Evolutionary conservation across 768 basidiomycete species (phyloP).

Genomic region (Termitomyces sp.): DNA sequence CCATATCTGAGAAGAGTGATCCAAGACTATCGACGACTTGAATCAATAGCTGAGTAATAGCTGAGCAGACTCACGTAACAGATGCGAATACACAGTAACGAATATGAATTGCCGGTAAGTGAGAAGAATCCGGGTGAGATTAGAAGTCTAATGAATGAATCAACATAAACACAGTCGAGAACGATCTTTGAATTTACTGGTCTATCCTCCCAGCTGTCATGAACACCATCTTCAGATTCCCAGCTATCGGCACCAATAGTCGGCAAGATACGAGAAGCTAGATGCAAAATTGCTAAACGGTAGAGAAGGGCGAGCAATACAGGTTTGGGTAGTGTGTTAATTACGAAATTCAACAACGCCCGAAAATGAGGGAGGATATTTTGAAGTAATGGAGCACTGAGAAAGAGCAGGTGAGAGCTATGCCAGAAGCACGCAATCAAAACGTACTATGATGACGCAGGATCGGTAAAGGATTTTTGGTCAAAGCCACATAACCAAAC

Average conservation of each 20-base stretch:
- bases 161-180: not conserved
- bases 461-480: slow-evolving; percentile 66
- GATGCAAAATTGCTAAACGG: slow-evolving; percentile 74
- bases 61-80: slow-evolving; percentile 61
- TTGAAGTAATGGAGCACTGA: slow-evolving; percentile 68
- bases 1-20: slow-evolving; percentile 90
- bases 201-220: slow-evolving; percentile 67
- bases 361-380: slow-evolving; percentile 82
- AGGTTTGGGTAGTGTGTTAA: slow-evolving; percentile 83
- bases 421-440: not conserved
- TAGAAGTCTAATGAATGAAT: slow-evolving; percentile 57
- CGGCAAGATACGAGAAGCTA: slow-evolving; percentile 79
- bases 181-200: slow-evolving; percentile 45
- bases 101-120: slow-evolving; percentile 86
- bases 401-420: not conserved
- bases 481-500: slow-evolving; percentile 88
- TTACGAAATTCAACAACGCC: slow-evolving; percentile 75
- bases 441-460: slow-evolving; percentile 74
- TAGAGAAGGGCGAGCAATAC: slow-evolving; percentile 78
- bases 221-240: slow-evolving; percentile 63
- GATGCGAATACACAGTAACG: slow-evolving; percentile 83
- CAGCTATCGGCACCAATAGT: slow-evolving; percentile 81
- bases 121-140: slow-evolving; percentile 66
- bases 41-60: not conserved
- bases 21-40: slow-evolving; percentile 54